Evolutionary conservation across 768 basidiomycete genomes (phyloP), one percentile per base, ranked within the genome.

Genomic region (Suillus decipiens): DNA sequence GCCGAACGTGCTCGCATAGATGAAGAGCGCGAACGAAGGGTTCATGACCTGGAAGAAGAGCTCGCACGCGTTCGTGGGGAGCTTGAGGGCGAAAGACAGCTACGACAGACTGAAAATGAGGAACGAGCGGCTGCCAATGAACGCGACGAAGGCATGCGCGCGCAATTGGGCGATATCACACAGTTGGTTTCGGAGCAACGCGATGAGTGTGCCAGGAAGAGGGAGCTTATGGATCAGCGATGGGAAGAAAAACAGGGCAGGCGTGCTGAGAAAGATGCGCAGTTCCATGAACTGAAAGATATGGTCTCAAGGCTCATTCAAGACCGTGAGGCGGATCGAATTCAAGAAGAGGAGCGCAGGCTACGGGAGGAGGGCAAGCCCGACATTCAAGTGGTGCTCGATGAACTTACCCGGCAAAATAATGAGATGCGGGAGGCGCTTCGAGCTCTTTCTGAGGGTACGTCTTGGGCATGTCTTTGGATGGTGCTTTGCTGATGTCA

Each of bases 111-210:
- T 1, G 87, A 88, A 50, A 79, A 86, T 2, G 89, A 89, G 64
- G 80, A 82, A 22, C 79, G 84, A 37, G 89, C 91, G 70, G 89
- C 88, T 55, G 77, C 79, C 39, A 70, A 77, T 43, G 89, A 90
- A 62, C 83, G 86, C 7, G 85, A 88, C 64, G 86, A 89, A 15
- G 80, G 76, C 9, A 72, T 90, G 48, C 80, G 85, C 39, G 78
- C 73, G 43, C 90, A 92, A 66, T 73, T 95, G 15, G 76, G 72
- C 5, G 91, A 93, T 63, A 84, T 95, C 66, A 88, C 92, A 1
- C 88, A 89, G 65, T 71, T 92, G 60, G 79, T 93, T 15, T 86
- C 89, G 61, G 86, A 88, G 62, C 88, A 91, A 61, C 79, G 84
- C 1, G 83, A 86, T 39, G 79, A 82, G 56, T 81, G 82, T 41